Evolutionary conservation across 306 rosid genomes (phyloP).

Genomic region (Prosopis cineraria): DNA sequence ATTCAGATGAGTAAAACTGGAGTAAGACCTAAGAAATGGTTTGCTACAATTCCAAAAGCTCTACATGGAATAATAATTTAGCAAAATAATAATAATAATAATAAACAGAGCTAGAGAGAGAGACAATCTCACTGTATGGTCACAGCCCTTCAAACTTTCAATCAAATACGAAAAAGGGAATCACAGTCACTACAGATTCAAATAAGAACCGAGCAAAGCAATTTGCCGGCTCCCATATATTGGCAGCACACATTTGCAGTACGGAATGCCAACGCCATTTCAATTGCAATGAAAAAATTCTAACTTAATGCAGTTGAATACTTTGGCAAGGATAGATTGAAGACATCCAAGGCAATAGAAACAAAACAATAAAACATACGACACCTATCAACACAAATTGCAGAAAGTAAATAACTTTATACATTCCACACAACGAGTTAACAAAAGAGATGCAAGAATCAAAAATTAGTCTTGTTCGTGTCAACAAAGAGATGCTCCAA

Average conservation of each 20-base stretch:
- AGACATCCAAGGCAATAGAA: not conserved
- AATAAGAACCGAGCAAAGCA: not conserved
- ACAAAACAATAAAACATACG: not conserved
- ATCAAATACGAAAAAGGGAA: not conserved
- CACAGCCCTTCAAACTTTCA: not conserved
- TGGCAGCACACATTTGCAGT: not conserved
- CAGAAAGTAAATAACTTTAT: not conserved
- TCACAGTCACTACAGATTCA: not conserved
- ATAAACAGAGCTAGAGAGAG: not conserved
- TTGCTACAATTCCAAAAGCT: not conserved
- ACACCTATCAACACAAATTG: not conserved
- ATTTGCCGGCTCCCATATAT: not conserved
- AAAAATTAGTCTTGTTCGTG: not conserved
- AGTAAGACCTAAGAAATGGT: not conserved
- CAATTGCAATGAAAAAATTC: not conserved
- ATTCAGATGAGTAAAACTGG: not conserved
- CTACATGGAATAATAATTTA: not conserved
- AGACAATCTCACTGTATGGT: not conserved
- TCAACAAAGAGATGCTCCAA: not conserved
- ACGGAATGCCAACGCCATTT: not conserved
- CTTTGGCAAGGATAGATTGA: constrained; percentile 15
- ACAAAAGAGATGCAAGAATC: not conserved
- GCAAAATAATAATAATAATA: no score
- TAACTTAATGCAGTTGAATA: not conserved
- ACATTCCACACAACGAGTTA: not conserved